A percentile compares a stretch with the other conserved stretches of the same genome.
Conservation (phyloP, 345 rosid species). For the Diplotaxis tenuifolia region DNA sequence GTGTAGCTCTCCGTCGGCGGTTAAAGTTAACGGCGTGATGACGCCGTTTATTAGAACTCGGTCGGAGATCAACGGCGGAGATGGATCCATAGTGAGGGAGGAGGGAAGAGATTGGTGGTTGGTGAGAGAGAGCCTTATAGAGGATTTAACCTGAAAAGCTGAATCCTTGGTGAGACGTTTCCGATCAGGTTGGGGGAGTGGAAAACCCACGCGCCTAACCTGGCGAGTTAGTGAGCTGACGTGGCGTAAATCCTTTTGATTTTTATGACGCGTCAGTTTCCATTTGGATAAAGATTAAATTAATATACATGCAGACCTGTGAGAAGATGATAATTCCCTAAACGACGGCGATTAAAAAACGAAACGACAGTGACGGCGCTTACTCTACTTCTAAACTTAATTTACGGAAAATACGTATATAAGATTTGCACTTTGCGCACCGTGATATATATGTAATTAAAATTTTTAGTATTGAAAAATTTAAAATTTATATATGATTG, state of each 20-base stretch:
- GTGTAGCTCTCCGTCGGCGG: slow-evolving; percentile 54
- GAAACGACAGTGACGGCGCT: too few relatives aligned
- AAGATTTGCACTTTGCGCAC: too few relatives aligned
- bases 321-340: not conserved
- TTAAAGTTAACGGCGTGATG: slow-evolving; percentile 42
- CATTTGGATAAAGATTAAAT: not conserved
- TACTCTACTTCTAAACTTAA: too few relatives aligned
- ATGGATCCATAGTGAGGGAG: slow-evolving; percentile 28
- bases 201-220: not conserved
- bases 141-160: not conserved
- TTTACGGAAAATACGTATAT: too few relatives aligned
- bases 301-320: not conserved
- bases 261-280: not conserved
- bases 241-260: not conserved
- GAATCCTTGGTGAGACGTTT: not conserved
- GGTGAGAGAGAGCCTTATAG: not conserved
- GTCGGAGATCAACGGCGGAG: slow-evolving; percentile 41
- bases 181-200: not conserved
- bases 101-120: not conserved
- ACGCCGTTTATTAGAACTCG: slow-evolving; percentile 49
- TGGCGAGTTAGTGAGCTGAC: slow-evolving; percentile 6
- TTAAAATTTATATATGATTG: too few relatives aligned
- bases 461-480: too few relatives aligned
- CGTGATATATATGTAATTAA: too few relatives aligned
- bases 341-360: too few relatives aligned